Conservation (phyloP, 441 rosid genomes). For the Jatropha multifida region DNA sequence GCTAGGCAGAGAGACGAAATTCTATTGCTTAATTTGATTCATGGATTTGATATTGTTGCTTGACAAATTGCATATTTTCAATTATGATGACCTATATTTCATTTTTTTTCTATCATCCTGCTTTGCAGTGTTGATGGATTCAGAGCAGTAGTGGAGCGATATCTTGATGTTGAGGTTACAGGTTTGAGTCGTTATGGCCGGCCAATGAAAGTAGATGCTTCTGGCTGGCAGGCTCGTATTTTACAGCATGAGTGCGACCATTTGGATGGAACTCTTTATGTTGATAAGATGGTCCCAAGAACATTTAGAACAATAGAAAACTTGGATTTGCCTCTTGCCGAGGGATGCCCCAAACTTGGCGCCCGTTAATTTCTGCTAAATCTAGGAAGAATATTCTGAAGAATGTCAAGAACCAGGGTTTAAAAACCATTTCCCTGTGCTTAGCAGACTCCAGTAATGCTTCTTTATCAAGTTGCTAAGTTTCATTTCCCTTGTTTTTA, state of each 20-base stretch:
- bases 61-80: neutral
- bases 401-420: neutral
- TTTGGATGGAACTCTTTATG: constrained; percentile 82
- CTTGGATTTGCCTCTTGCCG: constrained; percentile 78
- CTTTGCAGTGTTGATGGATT: constrained; percentile 70
- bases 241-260: constrained; percentile 94
- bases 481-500: neutral
- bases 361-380: constrained; percentile 25
- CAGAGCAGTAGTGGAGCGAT: constrained; percentile 82
- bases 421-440: neutral
- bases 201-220: constrained; percentile 64
- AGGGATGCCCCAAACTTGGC: constrained; percentile 81
- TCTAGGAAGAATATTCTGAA: neutral
- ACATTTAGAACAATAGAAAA: constrained; percentile 77
- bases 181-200: constrained; percentile 67
- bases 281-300: constrained; percentile 80
- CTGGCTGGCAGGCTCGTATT: constrained; percentile 94
- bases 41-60: neutral
- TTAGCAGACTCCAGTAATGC: neutral
- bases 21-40: neutral
- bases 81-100: neutral
- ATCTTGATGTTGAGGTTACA: constrained; percentile 73
- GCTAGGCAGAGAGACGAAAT: neutral
- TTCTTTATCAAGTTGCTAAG: neutral
- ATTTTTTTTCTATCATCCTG: neutral